These are phyloP conservation scores for Xylariaceae sp. DNA, from an alignment of 2,329 filamentous ascomycete genomes.

Conservation along the genomic window DNA sequence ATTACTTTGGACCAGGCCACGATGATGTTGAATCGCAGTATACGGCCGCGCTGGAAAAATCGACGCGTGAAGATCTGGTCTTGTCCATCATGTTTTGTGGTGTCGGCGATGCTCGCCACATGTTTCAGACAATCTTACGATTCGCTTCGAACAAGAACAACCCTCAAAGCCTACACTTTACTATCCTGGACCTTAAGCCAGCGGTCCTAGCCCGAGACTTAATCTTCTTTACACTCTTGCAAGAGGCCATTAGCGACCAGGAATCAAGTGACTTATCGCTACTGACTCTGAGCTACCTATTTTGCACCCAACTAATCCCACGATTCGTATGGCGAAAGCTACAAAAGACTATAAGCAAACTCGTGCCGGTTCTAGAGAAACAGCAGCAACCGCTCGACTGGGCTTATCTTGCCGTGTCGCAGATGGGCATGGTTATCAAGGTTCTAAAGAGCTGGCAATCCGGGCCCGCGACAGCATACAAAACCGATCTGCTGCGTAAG, in stretches of 20 bases:
- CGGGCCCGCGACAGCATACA: slow-evolving; percentile 1
- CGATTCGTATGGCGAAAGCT: slow-evolving; percentile 16
- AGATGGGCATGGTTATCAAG: slow-evolving; percentile 3
- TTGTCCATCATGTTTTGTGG: slow-evolving; percentile 26
- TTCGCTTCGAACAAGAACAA: slow-evolving; percentile 1
- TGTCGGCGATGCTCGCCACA: slow-evolving; percentile 19
- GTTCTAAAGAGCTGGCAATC: slow-evolving; percentile 8
- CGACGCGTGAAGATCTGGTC: slow-evolving; percentile 12
- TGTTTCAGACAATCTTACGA: slow-evolving; percentile 18
- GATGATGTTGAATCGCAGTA: slow-evolving; percentile 18
- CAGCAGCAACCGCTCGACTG: slow-evolving; percentile 11
- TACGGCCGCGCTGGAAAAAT: slow-evolving; percentile 10
- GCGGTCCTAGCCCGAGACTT: slow-evolving; percentile 16
- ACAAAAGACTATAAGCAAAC: slow-evolving; percentile 7
- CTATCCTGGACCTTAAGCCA: slow-evolving; percentile 23
- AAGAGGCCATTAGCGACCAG: slow-evolving; percentile 1
- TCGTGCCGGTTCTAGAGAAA: slow-evolving; percentile 13
- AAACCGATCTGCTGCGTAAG: slow-evolving; percentile 6
- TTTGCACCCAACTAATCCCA: slow-evolving; percentile 17
- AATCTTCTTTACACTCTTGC: slow-evolving; percentile 18
- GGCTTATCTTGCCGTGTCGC: slow-evolving; percentile 7
- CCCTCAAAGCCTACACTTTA: slow-evolving; percentile 19
- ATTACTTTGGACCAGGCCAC: slow-evolving; percentile 16
- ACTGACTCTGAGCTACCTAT: slow-evolving; percentile 16
- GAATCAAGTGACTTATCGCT: background rate